Evolutionary conservation across 2,329 filamentous ascomycete species (phyloP).

Genomic region (Aureobasidium sp.): DNA sequence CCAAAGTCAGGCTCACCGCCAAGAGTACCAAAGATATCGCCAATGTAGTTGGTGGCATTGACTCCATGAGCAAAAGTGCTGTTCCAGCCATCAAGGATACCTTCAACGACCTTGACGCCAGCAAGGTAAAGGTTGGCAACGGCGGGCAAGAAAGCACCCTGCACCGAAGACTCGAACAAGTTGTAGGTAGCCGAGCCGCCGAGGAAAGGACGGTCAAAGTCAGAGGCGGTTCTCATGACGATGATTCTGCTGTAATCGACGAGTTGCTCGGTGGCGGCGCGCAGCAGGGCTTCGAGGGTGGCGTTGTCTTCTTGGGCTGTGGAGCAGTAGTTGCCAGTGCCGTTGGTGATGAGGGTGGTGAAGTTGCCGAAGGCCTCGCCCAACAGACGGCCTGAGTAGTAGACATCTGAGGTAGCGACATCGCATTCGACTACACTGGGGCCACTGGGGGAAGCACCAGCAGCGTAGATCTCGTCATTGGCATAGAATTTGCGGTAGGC

Average conservation of each 20-base stretch:
- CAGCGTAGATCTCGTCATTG: conserved; percentile 27
- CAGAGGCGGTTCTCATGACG: conserved; percentile 59
- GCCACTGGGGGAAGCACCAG: conserved; percentile 35
- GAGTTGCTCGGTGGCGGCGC: conserved; percentile 47
- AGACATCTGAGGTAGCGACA: conserved; percentile 62
- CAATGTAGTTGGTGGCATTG: conserved; percentile 51
- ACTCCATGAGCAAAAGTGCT: conserved; percentile 51
- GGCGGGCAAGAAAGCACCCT: conserved; percentile 57
- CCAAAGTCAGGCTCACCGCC: conserved; percentile 61
- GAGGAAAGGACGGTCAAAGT: conserved; percentile 63
- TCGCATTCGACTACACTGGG: conserved; percentile 59
- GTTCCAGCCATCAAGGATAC: conserved; percentile 56
- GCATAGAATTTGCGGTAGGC: conserved; percentile 33
- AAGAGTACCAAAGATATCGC: conserved; percentile 62
- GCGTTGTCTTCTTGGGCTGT: conserved; percentile 68
- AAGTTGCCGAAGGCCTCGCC: conserved; percentile 58
- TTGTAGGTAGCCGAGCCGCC: conserved; percentile 50
- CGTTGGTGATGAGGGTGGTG: conserved; percentile 57
- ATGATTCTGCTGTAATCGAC: conserved; percentile 61
- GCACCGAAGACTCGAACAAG: conserved; percentile 46
- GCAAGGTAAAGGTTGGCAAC: conserved; percentile 59
- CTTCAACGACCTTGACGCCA: conserved; percentile 56
- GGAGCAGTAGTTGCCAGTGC: conserved; percentile 59
- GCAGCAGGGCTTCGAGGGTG: conserved; percentile 55
- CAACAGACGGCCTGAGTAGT: conserved; percentile 56